A percentile compares a stretch with the other conserved stretches of the same genome.
Evolutionary conservation across 2,329 filamentous ascomycete genomes (phyloP).

Genomic region (Botrytis fabae): DNA sequence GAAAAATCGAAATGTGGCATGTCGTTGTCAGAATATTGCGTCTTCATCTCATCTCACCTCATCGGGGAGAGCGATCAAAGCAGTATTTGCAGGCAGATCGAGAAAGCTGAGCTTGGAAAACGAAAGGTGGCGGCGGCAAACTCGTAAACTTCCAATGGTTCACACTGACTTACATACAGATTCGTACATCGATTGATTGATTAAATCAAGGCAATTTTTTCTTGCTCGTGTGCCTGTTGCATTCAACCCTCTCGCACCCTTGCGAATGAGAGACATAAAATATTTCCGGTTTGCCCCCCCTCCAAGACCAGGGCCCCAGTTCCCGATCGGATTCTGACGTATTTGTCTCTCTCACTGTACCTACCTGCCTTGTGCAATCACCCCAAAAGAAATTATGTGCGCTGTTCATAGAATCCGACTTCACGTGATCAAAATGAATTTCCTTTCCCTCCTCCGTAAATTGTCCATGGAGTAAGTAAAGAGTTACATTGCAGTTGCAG

Average conservation of each 20-base stretch:
- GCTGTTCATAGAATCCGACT: not conserved
- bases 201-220: not conserved
- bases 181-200: slow-evolving; percentile 7
- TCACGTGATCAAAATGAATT: not conserved
- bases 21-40: not conserved
- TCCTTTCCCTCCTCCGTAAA: not conserved
- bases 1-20: not conserved
- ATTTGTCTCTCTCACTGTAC: not conserved
- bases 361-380: slow-evolving; percentile 8
- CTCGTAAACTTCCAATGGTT: slow-evolving; percentile 5
- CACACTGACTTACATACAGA: slow-evolving; percentile 14
- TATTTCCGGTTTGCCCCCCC: slow-evolving; percentile 8
- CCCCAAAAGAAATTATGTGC: not conserved
- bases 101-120: slow-evolving; percentile 5
- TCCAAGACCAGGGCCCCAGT: not conserved
- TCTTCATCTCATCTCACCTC: not conserved
- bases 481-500: slow-evolving; percentile 12
- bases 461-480: slow-evolving; percentile 2
- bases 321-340: slow-evolving; percentile 5
- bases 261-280: slow-evolving; percentile 21
- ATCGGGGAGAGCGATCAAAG: not conserved
- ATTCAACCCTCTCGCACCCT: not conserved
- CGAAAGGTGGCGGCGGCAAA: slow-evolving; percentile 1
- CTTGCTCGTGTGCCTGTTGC: not conserved
- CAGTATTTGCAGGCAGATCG: not conserved